phyloP scores from a whole-genome alignment of 805 yeast genomes.

The Ogataea methylovora region DNA sequence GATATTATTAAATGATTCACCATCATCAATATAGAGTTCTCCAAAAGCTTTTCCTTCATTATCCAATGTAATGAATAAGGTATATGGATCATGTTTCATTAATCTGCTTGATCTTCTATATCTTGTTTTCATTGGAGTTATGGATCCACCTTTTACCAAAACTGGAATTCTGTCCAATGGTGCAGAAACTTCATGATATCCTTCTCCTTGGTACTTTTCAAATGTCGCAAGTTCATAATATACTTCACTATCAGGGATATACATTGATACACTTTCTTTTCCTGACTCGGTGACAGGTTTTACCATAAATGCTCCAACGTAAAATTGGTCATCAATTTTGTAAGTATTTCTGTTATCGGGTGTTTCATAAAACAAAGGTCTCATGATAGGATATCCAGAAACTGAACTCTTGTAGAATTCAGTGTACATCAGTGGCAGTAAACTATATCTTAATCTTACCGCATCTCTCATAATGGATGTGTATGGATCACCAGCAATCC shows the following conservation, averaged over 20 bases:
- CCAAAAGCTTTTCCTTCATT: slow-evolving; percentile 38
- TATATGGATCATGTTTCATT: slow-evolving; percentile 76
- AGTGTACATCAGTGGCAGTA: slow-evolving; percentile 78
- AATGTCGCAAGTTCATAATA: slow-evolving; percentile 49
- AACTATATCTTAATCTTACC: slow-evolving; percentile 60
- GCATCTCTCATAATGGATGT: slow-evolving; percentile 62
- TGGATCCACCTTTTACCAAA: slow-evolving; percentile 70
- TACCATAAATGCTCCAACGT: slow-evolving; percentile 62
- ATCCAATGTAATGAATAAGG: slow-evolving; percentile 56
- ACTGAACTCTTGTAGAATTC: slow-evolving; percentile 58
- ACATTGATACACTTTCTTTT: slow-evolving; percentile 30
- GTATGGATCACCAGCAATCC: slow-evolving; percentile 72
- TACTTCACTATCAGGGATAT: slow-evolving; percentile 46
- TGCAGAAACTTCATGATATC: slow-evolving; percentile 31
- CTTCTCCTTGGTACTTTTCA: slow-evolving; percentile 26
- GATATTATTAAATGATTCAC: slow-evolving; percentile 56
- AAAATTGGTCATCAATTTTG: slow-evolving; percentile 76
- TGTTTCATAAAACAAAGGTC: slow-evolving; percentile 54
- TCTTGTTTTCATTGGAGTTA: slow-evolving; percentile 61
- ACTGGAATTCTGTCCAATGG: slow-evolving; percentile 63
- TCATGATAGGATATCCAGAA: slow-evolving; percentile 63
- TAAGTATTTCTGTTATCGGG: slow-evolving; percentile 41
- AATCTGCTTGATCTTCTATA: slow-evolving; percentile 72
- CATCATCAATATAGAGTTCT: slow-evolving; percentile 74
- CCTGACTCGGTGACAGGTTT: slow-evolving; percentile 70